Evolutionary conservation across 371 early-diverging fungal genomes (phyloP), one percentile per base, ranked within the genome.

Genomic region (Dinochytrium kinnereticum): DNA sequence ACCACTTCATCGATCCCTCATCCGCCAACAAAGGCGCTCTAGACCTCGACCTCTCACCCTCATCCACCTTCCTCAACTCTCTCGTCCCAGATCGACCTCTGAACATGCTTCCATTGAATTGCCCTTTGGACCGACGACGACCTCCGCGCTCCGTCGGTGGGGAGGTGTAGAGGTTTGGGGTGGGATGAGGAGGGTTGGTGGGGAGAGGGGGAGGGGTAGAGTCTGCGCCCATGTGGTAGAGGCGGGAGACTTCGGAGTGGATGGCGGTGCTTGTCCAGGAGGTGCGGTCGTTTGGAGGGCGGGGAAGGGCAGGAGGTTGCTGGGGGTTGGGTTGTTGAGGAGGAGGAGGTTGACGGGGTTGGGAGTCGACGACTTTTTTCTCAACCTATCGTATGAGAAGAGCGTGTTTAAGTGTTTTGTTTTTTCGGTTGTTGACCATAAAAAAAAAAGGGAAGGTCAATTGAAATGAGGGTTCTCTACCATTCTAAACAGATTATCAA

Each of bases 191-290:
- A 26, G 55, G 55, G n/a, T n/a, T 53, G 55, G 55, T 19, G 57
- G 57, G 57, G 57, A 55, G 61, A 31, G 31, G 36, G 24, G 7
- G 15, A 26, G 61, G 34, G 17, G 61, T 2, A 17, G 57, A 28
- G 36, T 7, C 64, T 5, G 64, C 64, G 2, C 64, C 66, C 28
- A 40, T 24, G 44, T 74, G 72, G 61, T 78, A 78, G 28, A 78
- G 69, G 19, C 71, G 70, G 53, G 57, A 53, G 55, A 78, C 78
- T 69, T 78, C 78, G 28, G 78, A 78, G 49, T 78, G 78, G 26
- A 78, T 73, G 37, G 78, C 78, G 37, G 78, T 73, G 26, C 53
- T 51, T 24, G 78, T 71, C 78, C 74, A 74, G 70, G 51, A 53
- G 28, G 28, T 51, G 10, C 57, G 69, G 24, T 57, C 51, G 13